Percentiles rank a stretch among this genome's conserved stretches.
These are phyloP conservation scores for Fragilaria crotonensis DNA, from an alignment of 108 stramenopile genomes.

Conservation along the genomic window DNA sequence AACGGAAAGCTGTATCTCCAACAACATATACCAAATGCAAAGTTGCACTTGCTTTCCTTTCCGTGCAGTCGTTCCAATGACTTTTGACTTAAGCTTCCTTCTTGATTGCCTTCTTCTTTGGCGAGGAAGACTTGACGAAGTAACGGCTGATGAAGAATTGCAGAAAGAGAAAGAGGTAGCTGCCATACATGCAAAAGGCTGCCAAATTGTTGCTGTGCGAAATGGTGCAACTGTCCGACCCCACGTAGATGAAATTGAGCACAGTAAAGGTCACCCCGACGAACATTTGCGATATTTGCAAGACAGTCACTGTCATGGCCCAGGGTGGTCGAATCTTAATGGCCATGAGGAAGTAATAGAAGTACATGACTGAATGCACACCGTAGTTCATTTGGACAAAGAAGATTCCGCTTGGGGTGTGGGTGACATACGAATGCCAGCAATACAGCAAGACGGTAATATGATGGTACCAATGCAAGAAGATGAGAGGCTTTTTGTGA, in stretches of 20 bases:
- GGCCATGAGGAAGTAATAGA: slow-evolving; percentile 96
- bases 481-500: slow-evolving; percentile 92
- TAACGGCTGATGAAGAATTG: slow-evolving; percentile 86
- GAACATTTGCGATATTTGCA: slow-evolving; percentile 93
- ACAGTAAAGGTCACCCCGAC: slow-evolving; percentile 79
- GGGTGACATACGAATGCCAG: slow-evolving; percentile 93
- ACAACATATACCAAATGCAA: too few species aligned
- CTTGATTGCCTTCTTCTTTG: background rate
- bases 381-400: slow-evolving; percentile 99
- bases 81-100: too few species aligned
- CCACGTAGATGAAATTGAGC: slow-evolving; percentile 29
- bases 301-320: slow-evolving; percentile 81
- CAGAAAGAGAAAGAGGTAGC: slow-evolving; percentile 79
- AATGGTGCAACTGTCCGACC: slow-evolving; percentile 38
- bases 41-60: too few species aligned
- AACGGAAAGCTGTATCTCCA: too few species aligned
- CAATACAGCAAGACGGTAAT: slow-evolving; percentile 94
- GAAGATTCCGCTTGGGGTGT: slow-evolving; percentile 86
- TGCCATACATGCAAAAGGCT: slow-evolving; percentile 87
- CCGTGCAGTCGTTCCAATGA: too few species aligned
- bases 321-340: slow-evolving; percentile 65
- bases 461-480: slow-evolving; percentile 99
- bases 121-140: slow-evolving; percentile 17
- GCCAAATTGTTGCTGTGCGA: slow-evolving; percentile 77
- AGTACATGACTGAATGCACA: slow-evolving; percentile 98